Base-by-base conservation (phyloP, 495 filamentous ascomycete species). In the Trichoderma virens region DNA sequence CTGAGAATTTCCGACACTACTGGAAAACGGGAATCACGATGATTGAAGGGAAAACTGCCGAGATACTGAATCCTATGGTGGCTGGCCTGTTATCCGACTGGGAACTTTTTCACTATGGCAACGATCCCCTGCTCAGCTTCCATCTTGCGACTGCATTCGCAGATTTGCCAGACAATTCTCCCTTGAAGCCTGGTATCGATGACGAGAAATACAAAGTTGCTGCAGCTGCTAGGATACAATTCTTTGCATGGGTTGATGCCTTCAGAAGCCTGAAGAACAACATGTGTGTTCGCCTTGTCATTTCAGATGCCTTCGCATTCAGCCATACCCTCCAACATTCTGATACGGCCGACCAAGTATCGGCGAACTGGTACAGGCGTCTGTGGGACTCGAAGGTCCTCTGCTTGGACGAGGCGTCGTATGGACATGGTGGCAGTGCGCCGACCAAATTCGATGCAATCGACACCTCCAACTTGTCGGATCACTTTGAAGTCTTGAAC, bases 381-480 rank as follows among this genome's bases (percentile, higher is more conserved):
- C 67, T 67, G 27, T 9, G 66, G 8, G 65, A 67, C 6, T 63
- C 69, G 32, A 67, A 70, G 5, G 68, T 68, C 8, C 64, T 84
- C 3, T 34, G 70, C 14, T 72, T 85, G 5, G 74, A 78, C 59
- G 65, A 69, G 18, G 63, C 63, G 0, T 78, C 80, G 39, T 83
- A 85, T 63, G 66, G 64, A 25, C 54, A 62, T 13, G 62, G 38
- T 14, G 66, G 67, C 18, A 62, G 63, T 7, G 77, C 76, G 13
- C 80, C 82, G 14, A 63, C 65, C 34, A 59, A 72, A 30, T 87
- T 87, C 61, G 75, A 86, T 64, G 73, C 82, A n/a, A 83, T 88
- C 43, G 82, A 88, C 65, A 86, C 84, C 1, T 84, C 81, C 5
- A 82, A 81, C 63, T 71, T 86, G 7, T 68, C 71, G 23, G 82